Percentiles rank a stretch among this genome's conserved stretches.
phyloP scores from a whole-genome alignment of 2,329 filamentous ascomycete genomes.

The Pseudogymnoascus sp. region DNA sequence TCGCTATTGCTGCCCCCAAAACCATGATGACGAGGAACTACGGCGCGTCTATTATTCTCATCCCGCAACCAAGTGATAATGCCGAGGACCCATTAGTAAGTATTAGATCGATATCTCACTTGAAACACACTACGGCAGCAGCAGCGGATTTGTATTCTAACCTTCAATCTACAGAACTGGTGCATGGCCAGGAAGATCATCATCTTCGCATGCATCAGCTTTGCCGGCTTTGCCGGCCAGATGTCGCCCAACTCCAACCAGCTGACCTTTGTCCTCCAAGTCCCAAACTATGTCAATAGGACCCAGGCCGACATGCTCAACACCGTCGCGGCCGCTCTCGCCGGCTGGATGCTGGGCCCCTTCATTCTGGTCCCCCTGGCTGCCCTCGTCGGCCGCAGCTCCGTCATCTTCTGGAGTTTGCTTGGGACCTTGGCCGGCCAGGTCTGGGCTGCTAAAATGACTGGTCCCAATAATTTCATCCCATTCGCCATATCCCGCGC shows the following conservation, averaged over 20 bases:
- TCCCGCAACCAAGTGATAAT: conserved; percentile 31
- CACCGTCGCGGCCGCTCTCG: conserved; percentile 32
- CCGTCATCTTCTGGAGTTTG: conserved; percentile 34
- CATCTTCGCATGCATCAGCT: conserved; percentile 29
- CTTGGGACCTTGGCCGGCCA: conserved; percentile 30
- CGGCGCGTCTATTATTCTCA: conserved; percentile 27
- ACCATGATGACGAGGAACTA: not conserved
- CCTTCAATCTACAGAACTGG: conserved; percentile 29
- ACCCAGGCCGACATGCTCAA: not conserved
- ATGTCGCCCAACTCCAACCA: conserved; percentile 31
- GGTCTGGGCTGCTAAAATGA: conserved; percentile 35
- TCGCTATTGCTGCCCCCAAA: not conserved
- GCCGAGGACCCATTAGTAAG: conserved; percentile 31
- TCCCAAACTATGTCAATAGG: conserved; percentile 29
- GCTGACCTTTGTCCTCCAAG: conserved; percentile 31
- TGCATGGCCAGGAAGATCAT: conserved; percentile 26
- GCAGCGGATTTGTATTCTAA: conserved; percentile 7
- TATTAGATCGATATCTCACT: not conserved
- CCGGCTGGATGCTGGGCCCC: conserved; percentile 33
- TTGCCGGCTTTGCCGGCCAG: conserved; percentile 32
- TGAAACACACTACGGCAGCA: not conserved
- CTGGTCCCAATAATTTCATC: conserved; percentile 28
- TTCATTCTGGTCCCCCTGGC: conserved; percentile 34
- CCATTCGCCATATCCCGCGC: conserved; percentile 33
- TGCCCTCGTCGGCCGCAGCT: conserved; percentile 30